Percentiles rank a stretch among this genome's conserved stretches.
These are phyloP conservation scores for Fraxinus baroniana DNA, from an alignment of 305 asterid species.

Conservation along the genomic window DNA sequence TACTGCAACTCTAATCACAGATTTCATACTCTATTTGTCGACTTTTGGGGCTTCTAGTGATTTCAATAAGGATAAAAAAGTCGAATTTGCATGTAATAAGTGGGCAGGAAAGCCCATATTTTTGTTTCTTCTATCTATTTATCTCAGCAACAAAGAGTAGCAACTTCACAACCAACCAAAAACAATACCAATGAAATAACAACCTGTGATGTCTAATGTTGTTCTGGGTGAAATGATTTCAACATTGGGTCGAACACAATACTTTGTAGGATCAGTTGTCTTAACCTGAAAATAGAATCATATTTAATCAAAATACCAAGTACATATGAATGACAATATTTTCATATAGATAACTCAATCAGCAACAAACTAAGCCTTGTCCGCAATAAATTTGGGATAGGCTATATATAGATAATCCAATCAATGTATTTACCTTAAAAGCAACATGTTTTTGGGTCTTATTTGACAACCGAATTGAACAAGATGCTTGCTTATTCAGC, in stretches of 20 bases:
- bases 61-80: not conserved
- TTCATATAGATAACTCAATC: not conserved
- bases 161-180: not conserved
- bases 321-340: not conserved
- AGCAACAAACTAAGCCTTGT: not conserved
- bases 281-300: conserved; percentile 35
- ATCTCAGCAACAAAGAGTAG: not conserved
- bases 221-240: conserved; percentile 53
- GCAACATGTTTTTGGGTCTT: conserved; percentile 43
- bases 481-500: conserved; percentile 41
- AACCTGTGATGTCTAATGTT: conserved; percentile 49
- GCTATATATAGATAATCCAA: not conserved
- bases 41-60: not conserved
- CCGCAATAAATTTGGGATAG: not conserved
- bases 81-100: not conserved
- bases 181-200: not conserved
- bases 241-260: conserved; percentile 53
- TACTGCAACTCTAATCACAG: not conserved
- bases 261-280: conserved; percentile 51
- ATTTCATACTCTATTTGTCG: not conserved
- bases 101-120: not conserved
- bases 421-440: conserved; percentile 16
- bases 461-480: conserved; percentile 48
- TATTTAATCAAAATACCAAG: conserved; percentile 4
- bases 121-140: not conserved